Evolutionary conservation across 306 rosid species (phyloP), one percentile per base, ranked within the genome.

Genomic region (Castanospermum australe): DNA sequence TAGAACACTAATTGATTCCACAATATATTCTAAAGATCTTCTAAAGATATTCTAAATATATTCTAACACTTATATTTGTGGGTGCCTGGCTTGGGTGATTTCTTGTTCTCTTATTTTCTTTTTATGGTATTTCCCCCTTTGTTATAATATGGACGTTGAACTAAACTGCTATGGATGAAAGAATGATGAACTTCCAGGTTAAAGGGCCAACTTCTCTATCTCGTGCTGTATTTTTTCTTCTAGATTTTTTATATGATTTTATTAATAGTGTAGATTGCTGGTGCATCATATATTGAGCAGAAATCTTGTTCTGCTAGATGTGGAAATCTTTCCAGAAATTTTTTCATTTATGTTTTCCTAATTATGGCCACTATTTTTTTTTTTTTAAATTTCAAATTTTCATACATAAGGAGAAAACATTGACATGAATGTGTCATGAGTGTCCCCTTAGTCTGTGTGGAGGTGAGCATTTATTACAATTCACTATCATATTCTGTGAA

Each of bases 121-220:
- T 1, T 33, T 50, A 11, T 13, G 22, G 14, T 15, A 4, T 47
- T 21, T 3, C 20, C 22, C 20, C 3, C 9, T 44, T 18, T 45
- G 6, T 44, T 42, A 28, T 6, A 1, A 63, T 20, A 18, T 42
- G 59, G 36, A 48, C 25, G 14, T 76, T 62, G 47, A 20, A 20
- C 17, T 55, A 7, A 67, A 18, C 75, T 67, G 57, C 17, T 42
- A 30, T 17, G 45, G 41, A 39, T 78, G 65, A 50, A 38, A 50
- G 14, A 80, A 71, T 70, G 72, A 60, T 51, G 38, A 15, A 24
- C 60, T 71, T 63, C 5, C 63, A 5, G 33, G 54, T 80, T 18
- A 21, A 61, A 30, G 71, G 20, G 39, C 22, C 42, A 3, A 21
- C 22, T 78, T 42, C 41, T 32, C n/a, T 54, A 7, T 67, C 41